Conservation (phyloP, 2,329 filamentous ascomycete species). For the Hymenoscyphus occultus region DNA sequence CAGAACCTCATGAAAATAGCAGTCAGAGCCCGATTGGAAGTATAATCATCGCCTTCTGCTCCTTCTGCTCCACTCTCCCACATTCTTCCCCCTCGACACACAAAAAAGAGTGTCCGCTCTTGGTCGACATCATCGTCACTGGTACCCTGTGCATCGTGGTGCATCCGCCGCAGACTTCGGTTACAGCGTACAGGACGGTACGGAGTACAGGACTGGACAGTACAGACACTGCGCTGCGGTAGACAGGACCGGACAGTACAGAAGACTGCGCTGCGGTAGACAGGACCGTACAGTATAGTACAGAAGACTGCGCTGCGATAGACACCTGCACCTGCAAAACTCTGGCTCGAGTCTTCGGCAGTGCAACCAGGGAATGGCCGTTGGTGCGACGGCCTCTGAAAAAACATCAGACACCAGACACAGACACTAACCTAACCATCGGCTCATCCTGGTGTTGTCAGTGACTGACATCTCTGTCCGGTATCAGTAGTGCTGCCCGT, state of each 20-base stretch:
- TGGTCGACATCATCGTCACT: conserved; percentile 1
- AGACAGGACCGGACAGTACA: too few species aligned
- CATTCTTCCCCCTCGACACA: background rate
- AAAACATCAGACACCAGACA: background rate
- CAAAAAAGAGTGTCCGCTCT: background rate
- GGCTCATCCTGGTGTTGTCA: background rate
- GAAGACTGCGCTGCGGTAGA: too few species aligned
- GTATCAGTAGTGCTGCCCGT: background rate
- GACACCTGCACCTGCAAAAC: too few species aligned
- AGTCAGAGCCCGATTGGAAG: conserved; percentile 1
- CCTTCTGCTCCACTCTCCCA: background rate
- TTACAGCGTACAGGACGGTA: background rate
- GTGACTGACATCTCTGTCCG: background rate
- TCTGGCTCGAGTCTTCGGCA: too few species aligned
- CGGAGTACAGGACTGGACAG: background rate
- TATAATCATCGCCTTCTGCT: background rate
- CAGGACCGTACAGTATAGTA: too few species aligned
- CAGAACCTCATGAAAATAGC: background rate
- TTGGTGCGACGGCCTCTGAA: too few species aligned
- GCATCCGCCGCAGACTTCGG: background rate
- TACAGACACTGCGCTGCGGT: background rate
- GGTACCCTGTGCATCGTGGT: conserved; percentile 1
- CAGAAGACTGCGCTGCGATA: too few species aligned
- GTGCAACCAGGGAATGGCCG: too few species aligned
- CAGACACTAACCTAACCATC: background rate